Evolutionary conservation across 1,284 basidiomycete genomes (phyloP).

Genomic region (Rhizoctonia solani): DNA sequence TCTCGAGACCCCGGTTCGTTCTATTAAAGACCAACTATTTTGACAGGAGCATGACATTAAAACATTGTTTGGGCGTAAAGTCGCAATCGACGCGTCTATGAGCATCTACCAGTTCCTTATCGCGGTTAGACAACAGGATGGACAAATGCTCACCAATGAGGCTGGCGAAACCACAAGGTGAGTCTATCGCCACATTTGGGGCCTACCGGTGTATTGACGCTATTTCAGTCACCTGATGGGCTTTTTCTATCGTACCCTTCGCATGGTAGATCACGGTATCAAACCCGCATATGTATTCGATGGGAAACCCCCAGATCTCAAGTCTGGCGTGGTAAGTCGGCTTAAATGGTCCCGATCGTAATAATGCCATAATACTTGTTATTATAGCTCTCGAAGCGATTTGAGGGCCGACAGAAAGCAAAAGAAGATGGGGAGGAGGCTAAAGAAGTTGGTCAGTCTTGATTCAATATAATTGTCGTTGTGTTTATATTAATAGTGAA

Average conservation of each 20-base stretch:
- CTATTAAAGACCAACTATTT: background rate
- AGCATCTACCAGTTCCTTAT: slow-evolving; percentile 96
- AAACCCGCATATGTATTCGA: slow-evolving; percentile 99
- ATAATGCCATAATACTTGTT: background rate
- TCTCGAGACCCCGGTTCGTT: background rate
- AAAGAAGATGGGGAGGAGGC: slow-evolving; percentile 95
- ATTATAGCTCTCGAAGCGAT: slow-evolving; percentile 84
- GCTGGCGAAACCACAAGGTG: slow-evolving; percentile 91
- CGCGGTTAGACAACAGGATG: slow-evolving; percentile 94
- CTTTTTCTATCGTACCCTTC: slow-evolving; percentile 95
- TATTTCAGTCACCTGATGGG: slow-evolving; percentile 87
- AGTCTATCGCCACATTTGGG: slow-evolving; percentile 36
- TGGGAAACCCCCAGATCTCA: slow-evolving; percentile 96
- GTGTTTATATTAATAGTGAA: slow-evolving; percentile 38
- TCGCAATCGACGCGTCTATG: slow-evolving; percentile 98
- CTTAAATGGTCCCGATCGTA: background rate
- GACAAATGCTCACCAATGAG: slow-evolving; percentile 96
- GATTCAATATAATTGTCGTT: background rate
- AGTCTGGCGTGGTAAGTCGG: slow-evolving; percentile 86
- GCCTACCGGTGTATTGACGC: background rate
- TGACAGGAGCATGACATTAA: slow-evolving; percentile 89
- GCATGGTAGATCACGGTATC: slow-evolving; percentile 99
- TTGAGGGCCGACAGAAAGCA: slow-evolving; percentile 88
- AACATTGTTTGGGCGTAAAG: slow-evolving; percentile 95
- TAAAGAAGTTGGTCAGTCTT: slow-evolving; percentile 83